A percentile compares a stretch with the other conserved stretches of the same genome.
These are phyloP conservation scores for Ophiocordyceps camponoti-saundersi DNA, from an alignment of 2,329 filamentous ascomycete species.

Conservation along the genomic window DNA sequence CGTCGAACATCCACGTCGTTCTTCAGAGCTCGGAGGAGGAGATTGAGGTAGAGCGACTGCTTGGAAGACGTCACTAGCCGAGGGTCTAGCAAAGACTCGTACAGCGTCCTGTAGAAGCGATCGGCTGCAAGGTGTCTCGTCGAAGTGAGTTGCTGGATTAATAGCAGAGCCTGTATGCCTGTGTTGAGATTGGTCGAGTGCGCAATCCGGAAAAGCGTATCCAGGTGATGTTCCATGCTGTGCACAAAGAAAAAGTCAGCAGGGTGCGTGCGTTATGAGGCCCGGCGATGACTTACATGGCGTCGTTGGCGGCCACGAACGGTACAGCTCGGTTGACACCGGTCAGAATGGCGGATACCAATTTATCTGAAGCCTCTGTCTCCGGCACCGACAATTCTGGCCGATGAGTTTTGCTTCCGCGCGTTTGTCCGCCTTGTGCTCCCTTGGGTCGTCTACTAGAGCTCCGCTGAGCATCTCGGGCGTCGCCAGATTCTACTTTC, in stretches of 20 bases:
- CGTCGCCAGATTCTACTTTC: constrained; percentile 25
- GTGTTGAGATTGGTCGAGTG: constrained; percentile 99
- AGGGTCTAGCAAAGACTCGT: constrained; percentile 86
- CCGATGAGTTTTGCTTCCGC: constrained; percentile 5
- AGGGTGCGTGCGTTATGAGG: background rate
- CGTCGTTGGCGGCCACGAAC: constrained; percentile 68
- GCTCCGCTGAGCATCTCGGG: constrained; percentile 14
- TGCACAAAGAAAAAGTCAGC: background rate
- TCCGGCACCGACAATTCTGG: constrained; percentile 36
- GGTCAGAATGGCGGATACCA: constrained; percentile 79
- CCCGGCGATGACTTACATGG: constrained; percentile 34
- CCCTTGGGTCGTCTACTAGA: constrained; percentile 2
- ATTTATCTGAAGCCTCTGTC: constrained; percentile 57
- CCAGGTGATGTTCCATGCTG: constrained; percentile 71
- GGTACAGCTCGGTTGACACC: constrained; percentile 94
- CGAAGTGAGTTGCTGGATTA: constrained; percentile 82
- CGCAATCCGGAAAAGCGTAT: constrained; percentile 88
- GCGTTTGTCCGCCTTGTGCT: constrained; percentile 11
- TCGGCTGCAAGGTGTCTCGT: constrained; percentile 70
- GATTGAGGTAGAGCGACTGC: constrained; percentile 85
- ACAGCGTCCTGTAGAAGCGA: constrained; percentile 86
- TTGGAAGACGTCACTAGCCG: constrained; percentile 82
- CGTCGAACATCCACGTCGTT: constrained; percentile 78
- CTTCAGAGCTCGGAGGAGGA: constrained; percentile 77
- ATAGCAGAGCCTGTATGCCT: constrained; percentile 81